Percentiles rank a stretch among this genome's conserved stretches.
These are phyloP conservation scores for Trametes sp. DNA, from an alignment of 1,284 basidiomycete species.

Conservation along the genomic window DNA sequence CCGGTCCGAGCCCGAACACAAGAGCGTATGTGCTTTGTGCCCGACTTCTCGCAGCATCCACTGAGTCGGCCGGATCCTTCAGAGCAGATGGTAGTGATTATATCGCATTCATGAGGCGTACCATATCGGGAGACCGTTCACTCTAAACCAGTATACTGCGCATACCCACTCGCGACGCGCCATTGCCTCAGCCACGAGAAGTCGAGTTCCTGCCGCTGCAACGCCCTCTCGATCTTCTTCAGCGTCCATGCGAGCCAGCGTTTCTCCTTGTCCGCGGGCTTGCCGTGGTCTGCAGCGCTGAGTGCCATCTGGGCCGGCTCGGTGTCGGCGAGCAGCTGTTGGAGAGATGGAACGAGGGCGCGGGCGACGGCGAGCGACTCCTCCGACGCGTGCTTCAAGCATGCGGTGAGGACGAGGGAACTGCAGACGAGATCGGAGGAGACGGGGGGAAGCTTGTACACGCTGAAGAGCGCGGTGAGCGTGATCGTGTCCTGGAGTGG, in stretches of 20 bases:
- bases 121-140: slow-evolving; percentile 6
- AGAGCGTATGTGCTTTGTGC: no score
- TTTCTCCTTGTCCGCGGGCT: slow-evolving; percentile 38
- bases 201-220: slow-evolving; percentile 36
- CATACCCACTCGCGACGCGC: slow-evolving; percentile 28
- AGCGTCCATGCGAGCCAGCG: slow-evolving; percentile 42
- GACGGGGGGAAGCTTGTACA: slow-evolving; percentile 59
- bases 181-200: slow-evolving; percentile 40
- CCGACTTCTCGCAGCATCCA: not conserved
- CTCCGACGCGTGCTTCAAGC: slow-evolving; percentile 46
- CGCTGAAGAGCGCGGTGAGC: slow-evolving; percentile 56
- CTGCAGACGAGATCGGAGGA: slow-evolving; percentile 63
- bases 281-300: slow-evolving; percentile 35
- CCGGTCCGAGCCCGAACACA: no score
- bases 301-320: slow-evolving; percentile 36
- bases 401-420: slow-evolving; percentile 63
- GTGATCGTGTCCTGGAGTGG: slow-evolving; percentile 57
- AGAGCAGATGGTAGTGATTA: not conserved
- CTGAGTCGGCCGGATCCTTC: not conserved
- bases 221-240: slow-evolving; percentile 37
- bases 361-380: slow-evolving; percentile 51
- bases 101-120: slow-evolving; percentile 21
- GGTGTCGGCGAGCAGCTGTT: slow-evolving; percentile 43
- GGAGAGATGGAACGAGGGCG: slow-evolving; percentile 52
- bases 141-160: slow-evolving; percentile 9